These are phyloP conservation scores for Botryobasidium botryosum DNA, from an alignment of 768 basidiomycete genomes.

Conservation along the genomic window DNA sequence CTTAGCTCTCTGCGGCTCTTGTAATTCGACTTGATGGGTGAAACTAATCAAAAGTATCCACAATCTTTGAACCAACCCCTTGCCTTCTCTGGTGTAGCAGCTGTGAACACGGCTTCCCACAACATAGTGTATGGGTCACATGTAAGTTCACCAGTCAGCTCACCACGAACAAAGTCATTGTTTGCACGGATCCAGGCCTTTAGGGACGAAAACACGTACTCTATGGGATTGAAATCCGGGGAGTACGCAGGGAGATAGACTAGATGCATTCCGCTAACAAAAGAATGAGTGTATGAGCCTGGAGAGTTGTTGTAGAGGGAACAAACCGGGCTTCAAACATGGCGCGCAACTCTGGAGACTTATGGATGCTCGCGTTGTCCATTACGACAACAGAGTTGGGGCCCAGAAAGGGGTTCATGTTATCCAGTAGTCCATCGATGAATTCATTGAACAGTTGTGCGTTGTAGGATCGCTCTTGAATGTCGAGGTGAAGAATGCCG, in stretches of 20 bases:
- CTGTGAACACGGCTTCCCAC: neutral
- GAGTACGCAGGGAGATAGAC: constrained; percentile 11
- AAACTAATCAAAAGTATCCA: neutral
- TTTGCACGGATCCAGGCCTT: constrained; percentile 7
- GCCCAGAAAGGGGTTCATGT: constrained; percentile 9
- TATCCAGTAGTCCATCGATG: neutral
- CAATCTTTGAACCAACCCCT: neutral
- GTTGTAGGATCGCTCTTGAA: constrained; percentile 1
- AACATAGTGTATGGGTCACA: too few relatives aligned
- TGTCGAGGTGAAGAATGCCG: constrained; percentile 3
- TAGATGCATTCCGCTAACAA: constrained; percentile 5
- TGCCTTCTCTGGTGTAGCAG: neutral
- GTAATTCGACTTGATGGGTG: too few relatives aligned
- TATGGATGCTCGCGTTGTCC: constrained; percentile 10
- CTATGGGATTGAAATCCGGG: constrained; percentile 11
- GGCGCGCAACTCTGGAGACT: neutral
- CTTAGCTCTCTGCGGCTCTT: too few relatives aligned
- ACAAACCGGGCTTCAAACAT: constrained; percentile 8
- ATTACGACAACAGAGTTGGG: constrained; percentile 9
- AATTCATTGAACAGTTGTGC: constrained; percentile 2
- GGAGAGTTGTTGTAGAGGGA: neutral
- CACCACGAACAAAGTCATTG: neutral
- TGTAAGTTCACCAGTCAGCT: too few relatives aligned
- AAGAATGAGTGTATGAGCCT: neutral
- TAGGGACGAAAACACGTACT: constrained; percentile 7